Conservation (phyloP, 805 yeast genomes). For the Candida orba region DNA sequence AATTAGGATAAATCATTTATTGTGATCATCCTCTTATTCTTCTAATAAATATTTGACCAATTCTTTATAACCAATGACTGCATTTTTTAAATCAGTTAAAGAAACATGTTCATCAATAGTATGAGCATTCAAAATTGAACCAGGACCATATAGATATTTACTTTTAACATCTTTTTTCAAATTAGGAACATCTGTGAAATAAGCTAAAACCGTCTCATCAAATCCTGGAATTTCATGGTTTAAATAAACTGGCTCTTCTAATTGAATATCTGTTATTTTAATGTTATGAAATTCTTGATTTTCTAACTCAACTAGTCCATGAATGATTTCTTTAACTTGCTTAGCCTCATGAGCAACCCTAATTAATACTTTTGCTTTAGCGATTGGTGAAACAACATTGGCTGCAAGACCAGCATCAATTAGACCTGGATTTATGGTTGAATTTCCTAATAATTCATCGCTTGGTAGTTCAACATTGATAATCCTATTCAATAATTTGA, state of each 20-base stretch:
- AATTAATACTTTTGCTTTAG: conserved; percentile 41
- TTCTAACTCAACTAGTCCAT: conserved; percentile 27
- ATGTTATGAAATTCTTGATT: conserved; percentile 19
- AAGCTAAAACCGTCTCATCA: conserved; percentile 42
- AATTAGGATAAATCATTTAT: no score
- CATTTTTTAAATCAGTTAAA: conserved; percentile 36
- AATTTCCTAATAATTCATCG: conserved; percentile 47
- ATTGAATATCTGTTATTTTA: conserved; percentile 17
- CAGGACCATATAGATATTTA: conserved; percentile 61
- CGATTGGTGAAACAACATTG: conserved; percentile 57
- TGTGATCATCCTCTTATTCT: no score
- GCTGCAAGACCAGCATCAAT: conserved; percentile 58
- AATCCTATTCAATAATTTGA: conserved; percentile 43
- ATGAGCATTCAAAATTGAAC: conserved; percentile 55
- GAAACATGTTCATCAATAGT: conserved; percentile 48
- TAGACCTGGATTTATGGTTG: conserved; percentile 55
- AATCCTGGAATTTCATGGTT: conserved; percentile 63
- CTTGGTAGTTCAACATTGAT: conserved; percentile 39
- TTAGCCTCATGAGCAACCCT: conserved; percentile 46
- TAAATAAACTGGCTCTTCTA: conserved; percentile 28
- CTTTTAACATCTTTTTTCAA: conserved; percentile 22
- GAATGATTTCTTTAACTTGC: conserved; percentile 26
- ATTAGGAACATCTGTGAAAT: conserved; percentile 48
- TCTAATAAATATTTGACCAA: conserved; percentile 13
- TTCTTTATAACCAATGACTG: conserved; percentile 46